Percentiles rank a stretch among this genome's conserved stretches.
Conservation (phyloP, 176 grass and related monocot species). For the Oryza punctata region DNA sequence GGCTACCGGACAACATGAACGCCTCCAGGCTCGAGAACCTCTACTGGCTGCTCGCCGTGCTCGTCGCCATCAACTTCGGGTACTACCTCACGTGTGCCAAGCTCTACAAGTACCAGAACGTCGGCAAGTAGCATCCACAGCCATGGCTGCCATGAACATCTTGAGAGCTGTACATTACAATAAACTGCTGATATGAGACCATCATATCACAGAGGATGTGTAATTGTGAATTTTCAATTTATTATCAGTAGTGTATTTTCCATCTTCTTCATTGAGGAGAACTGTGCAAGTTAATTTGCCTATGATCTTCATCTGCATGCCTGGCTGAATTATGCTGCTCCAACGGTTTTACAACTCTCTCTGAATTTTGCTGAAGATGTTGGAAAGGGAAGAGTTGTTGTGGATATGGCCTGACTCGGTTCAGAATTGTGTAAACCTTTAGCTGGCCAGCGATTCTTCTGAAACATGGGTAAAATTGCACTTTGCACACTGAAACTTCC, state of each 20-base stretch:
- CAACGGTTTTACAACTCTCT: too few species aligned
- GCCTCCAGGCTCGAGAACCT: conserved; percentile 57
- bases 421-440: not conserved
- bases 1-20: conserved; percentile 87
- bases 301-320: too few species aligned
- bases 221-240: not conserved
- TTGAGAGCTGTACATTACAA: not conserved
- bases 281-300: not conserved
- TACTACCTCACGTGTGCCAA: conserved; percentile 66
- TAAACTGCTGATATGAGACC: not conserved
- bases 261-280: not conserved
- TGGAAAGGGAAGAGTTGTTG: not conserved
- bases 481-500: not conserved
- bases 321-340: not conserved
- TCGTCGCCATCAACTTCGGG: conserved; percentile 60
- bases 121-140: conserved; percentile 15
- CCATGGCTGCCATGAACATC: not conserved
- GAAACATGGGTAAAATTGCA: not conserved
- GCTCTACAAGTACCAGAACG: conserved; percentile 61
- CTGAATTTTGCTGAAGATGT: not conserved
- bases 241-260: not conserved
- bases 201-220: not conserved
- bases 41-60: conserved; percentile 64
- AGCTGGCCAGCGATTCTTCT: not conserved
- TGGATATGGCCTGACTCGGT: not conserved